phyloP scores from a whole-genome alignment of 257 asterid genomes.

The Echites panduratus region DNA sequence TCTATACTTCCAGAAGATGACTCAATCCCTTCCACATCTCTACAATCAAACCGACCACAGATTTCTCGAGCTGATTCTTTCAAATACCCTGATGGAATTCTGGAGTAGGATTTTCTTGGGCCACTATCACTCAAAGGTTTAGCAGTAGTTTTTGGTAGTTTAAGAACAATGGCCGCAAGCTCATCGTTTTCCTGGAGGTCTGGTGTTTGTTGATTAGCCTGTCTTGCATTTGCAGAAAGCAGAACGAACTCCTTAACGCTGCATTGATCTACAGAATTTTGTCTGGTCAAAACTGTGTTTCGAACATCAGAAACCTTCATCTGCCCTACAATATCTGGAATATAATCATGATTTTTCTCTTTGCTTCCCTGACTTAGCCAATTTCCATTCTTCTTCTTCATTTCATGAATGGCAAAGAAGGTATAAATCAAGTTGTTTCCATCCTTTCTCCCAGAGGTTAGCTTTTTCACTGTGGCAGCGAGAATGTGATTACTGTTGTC shows the following conservation, averaged over 20 bases:
- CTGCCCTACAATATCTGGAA: constrained; percentile 57
- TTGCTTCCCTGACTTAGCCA: constrained; percentile 49
- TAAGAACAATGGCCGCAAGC: constrained; percentile 61
- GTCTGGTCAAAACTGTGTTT: constrained; percentile 16
- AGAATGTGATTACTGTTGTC: constrained; percentile 52
- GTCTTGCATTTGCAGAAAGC: constrained; percentile 28
- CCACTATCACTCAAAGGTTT: constrained; percentile 12
- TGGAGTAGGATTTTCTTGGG: neutral
- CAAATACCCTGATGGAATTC: constrained; percentile 12
- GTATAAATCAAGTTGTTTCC: constrained; percentile 46
- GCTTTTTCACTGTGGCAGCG: constrained; percentile 61
- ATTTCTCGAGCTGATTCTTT: constrained; percentile 20
- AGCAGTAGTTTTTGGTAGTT: constrained; percentile 25
- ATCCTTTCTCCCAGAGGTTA: constrained; percentile 30
- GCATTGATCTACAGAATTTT: constrained; percentile 12
- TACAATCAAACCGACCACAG: constrained; percentile 6
- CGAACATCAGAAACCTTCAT: constrained; percentile 61
- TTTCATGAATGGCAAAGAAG: constrained; percentile 51
- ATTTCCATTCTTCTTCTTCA: constrained; percentile 43
- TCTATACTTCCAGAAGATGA: constrained; percentile 16
- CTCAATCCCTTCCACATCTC: constrained; percentile 16
- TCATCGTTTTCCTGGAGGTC: constrained; percentile 40
- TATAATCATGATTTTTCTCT: constrained; percentile 36
- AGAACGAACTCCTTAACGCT: constrained; percentile 58
- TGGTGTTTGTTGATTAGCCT: constrained; percentile 21